These are phyloP conservation scores for Xylaria sp. DNA, from an alignment of 2,329 filamentous ascomycete genomes.

Conservation along the genomic window DNA sequence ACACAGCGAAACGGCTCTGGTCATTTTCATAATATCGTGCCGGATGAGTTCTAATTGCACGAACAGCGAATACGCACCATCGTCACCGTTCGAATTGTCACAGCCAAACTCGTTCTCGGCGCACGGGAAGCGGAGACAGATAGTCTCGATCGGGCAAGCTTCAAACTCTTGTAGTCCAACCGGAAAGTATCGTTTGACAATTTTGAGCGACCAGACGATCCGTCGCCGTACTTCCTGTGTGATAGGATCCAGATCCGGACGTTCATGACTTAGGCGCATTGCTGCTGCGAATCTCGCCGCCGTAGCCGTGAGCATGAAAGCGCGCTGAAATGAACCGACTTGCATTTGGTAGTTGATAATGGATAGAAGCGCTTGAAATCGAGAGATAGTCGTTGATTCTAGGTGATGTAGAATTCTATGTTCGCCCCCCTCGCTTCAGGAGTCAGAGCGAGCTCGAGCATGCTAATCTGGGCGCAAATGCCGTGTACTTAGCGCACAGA, in stretches of 20 bases:
- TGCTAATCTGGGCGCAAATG: constrained; percentile 3
- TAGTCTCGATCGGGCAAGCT: constrained; percentile 56
- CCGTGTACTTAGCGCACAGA: constrained; percentile 3
- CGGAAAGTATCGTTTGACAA: constrained; percentile 56
- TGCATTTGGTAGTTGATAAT: constrained; percentile 59
- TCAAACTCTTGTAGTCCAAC: constrained; percentile 58
- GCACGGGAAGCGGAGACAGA: constrained; percentile 57
- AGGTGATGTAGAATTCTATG: constrained; percentile 39
- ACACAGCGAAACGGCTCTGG: constrained; percentile 38
- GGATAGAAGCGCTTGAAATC: constrained; percentile 56
- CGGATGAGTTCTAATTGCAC: constrained; percentile 38
- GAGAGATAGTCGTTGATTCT: constrained; percentile 41
- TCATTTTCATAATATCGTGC: constrained; percentile 42
- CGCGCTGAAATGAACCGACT: constrained; percentile 57
- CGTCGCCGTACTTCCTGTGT: constrained; percentile 57
- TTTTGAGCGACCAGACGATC: constrained; percentile 59
- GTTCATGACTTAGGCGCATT: constrained; percentile 57
- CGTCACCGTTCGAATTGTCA: constrained; percentile 21
- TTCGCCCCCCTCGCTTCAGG: constrained; percentile 43
- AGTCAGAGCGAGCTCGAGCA: neutral
- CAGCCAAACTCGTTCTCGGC: constrained; percentile 56
- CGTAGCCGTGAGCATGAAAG: constrained; percentile 58
- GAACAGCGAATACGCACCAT: constrained; percentile 37
- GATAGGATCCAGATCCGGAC: constrained; percentile 54
- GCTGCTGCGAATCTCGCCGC: constrained; percentile 58